phyloP scores from a whole-genome alignment of 2,329 filamentous ascomycete species.

The Fusarium buxicola region DNA sequence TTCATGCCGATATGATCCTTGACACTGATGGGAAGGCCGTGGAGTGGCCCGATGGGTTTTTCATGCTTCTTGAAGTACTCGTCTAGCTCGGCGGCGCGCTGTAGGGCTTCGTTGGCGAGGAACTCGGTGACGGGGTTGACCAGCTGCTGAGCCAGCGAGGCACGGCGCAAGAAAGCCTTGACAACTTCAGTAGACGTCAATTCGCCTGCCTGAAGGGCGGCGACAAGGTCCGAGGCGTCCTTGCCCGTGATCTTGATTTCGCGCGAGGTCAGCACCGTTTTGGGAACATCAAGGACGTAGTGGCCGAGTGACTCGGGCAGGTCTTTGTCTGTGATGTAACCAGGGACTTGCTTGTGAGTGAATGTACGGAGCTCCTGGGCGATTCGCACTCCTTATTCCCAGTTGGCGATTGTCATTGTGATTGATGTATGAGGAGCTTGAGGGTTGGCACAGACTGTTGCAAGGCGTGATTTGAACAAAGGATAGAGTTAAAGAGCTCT shows the following conservation, averaged over 20 bases:
- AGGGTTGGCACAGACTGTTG: too few species aligned
- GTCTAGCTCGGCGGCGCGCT: conserved; percentile 21
- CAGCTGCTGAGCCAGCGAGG: conserved; percentile 35
- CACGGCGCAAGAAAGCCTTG: conserved; percentile 33
- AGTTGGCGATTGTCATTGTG: too few species aligned
- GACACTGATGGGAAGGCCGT: conserved; percentile 33
- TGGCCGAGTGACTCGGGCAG: too few species aligned
- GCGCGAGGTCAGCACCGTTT: too few species aligned
- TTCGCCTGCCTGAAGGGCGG: conserved; percentile 1
- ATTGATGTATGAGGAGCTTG: too few species aligned
- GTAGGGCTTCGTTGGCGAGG: conserved; percentile 30
- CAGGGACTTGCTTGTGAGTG: too few species aligned
- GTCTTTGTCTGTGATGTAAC: too few species aligned
- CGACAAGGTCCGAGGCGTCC: background rate
- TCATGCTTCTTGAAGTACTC: conserved; percentile 11
- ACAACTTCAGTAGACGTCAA: conserved; percentile 15
- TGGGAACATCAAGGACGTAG: too few species aligned
- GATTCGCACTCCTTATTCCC: too few species aligned
- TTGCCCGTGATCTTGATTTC: conserved; percentile 9
- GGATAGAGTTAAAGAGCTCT: too few species aligned
- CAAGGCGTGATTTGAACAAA: too few species aligned
- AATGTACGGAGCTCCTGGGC: too few species aligned
- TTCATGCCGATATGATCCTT: conserved; percentile 39
- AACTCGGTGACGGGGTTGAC: conserved; percentile 38
- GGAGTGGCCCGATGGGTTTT: conserved; percentile 16